Base-by-base conservation (phyloP, 129 eudicot genomes). In the Oenanthe sinensis region DNA sequence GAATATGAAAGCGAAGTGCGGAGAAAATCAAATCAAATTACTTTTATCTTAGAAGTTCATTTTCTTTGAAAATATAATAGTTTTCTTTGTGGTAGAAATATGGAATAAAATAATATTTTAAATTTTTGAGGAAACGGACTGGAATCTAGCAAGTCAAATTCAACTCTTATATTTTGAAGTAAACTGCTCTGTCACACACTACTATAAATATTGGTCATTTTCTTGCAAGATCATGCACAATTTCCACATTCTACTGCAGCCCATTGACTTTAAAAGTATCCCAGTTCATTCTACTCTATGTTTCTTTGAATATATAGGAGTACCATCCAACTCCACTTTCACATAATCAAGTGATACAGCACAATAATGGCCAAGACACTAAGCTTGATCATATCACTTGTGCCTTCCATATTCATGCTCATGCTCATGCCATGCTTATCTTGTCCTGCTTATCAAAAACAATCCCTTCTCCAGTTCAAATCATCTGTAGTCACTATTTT, bases 381-480 rank as follows among this genome's bases (percentile, higher is more conserved):
- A 3, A 75, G 40, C 65, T 30, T 75, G 8, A 30, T 75, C 28
- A 30, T 8, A 33, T 9, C 46, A 26, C 67, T 78, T 13, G 40
- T 45, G 58, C 77, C 5, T 26, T 45, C 49, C 45, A 28, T 48
- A 15, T n/a, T 79, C 79, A 3, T 54, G 20, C 11, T 37, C 22
- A 69, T 69, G n/a, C 10, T 33, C 42, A 71, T 22, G 26, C 75
- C 12, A 15, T 68, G 79, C 33, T 46, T 10, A 5, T 76, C 67
- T 60, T 84, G 87, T 26, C 81, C 87, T 17, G 10, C 43, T 48
- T 42, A 84, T 46, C 87, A 84, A 71, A 80, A 70, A n/a, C 76
- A 84, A 80, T 75, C 87, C 75, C 88, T 81, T 70, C 81, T 81
- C 60, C 83, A 74, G 8, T 62, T 81, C 83, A 68, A 85, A 67